Percentiles rank a stretch among this genome's conserved stretches.
Evolutionary conservation across 2,329 filamentous ascomycete genomes (phyloP).

Genomic region (Pestalotiopsis sp.): DNA sequence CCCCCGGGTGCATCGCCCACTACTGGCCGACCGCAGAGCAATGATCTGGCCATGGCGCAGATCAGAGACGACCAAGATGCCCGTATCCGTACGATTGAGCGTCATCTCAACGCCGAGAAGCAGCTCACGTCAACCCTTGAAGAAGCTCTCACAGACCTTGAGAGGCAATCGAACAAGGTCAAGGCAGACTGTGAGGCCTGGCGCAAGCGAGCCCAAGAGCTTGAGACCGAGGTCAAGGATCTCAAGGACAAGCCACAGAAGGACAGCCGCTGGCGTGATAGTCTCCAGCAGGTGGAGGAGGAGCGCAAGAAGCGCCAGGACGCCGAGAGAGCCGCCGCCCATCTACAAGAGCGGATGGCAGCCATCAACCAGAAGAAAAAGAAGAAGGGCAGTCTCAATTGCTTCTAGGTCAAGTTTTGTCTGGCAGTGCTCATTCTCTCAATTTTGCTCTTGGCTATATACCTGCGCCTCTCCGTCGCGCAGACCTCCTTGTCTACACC

Average conservation of each 20-base stretch:
- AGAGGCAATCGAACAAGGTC: constrained; percentile 87
- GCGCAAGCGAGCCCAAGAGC: constrained; percentile 78
- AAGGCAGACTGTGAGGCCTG: constrained; percentile 88
- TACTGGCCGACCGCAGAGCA: constrained; percentile 73
- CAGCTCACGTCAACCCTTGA: constrained; percentile 94
- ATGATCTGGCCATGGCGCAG: constrained; percentile 74
- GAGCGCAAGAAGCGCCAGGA: constrained; percentile 90
- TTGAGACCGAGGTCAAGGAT: constrained; percentile 72
- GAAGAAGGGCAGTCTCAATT: constrained; percentile 94
- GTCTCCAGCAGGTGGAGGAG: constrained; percentile 90
- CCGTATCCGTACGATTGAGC: constrained; percentile 93
- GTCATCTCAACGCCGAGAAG: constrained; percentile 93
- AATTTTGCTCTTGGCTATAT: constrained; percentile 11
- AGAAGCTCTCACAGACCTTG: constrained; percentile 91
- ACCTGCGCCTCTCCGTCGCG: background rate
- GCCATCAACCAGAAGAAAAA: constrained; percentile 91
- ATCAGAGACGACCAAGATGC: constrained; percentile 93
- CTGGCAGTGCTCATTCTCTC: constrained; percentile 17
- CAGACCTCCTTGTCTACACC: background rate
- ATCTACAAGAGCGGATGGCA: constrained; percentile 94
- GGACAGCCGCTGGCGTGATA: constrained; percentile 58
- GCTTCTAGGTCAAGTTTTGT: constrained; percentile 67
- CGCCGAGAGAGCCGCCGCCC: constrained; percentile 83
- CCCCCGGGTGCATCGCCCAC: constrained; percentile 45
- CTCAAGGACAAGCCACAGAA: constrained; percentile 56